Base-by-base conservation (phyloP, 1,284 basidiomycete genomes). In the Microbotryomycetes sp. region DNA sequence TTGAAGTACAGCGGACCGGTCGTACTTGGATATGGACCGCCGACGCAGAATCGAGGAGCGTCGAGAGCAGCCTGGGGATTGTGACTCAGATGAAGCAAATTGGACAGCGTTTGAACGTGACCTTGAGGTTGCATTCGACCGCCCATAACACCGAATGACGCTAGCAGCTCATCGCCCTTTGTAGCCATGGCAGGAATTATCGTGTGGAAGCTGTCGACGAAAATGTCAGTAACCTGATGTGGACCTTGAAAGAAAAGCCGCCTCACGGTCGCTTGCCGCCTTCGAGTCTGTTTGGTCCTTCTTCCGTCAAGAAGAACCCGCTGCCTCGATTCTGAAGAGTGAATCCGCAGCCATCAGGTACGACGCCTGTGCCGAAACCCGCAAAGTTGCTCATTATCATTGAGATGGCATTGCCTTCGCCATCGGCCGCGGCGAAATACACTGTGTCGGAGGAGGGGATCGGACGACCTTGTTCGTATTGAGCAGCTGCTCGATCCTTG, bases 121-220 rank as follows among this genome's bases (percentile, higher is more conserved):
- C 92, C 91, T 81, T 92, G 88, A 3, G 88, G 87, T 77, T 96
- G 93, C 90, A 94, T 97, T 77, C 86, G 93, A 3, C 89, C 90
- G 59, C 73, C 68, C 67, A 71, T 69, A 6, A 70, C 65, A 3
- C 63, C 61, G 58, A 59, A 65, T 28, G 46, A 14, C 16, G 49
- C n/a, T 23, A 52, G 23, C n/a, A 42, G 36, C 36, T 42, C 36
- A 42, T 42, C 36, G 36, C 31, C 36, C 36, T 42, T 42, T 19
- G 36, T 42, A 22, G 53, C 61, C 61, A 67, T 65, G 1, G 89
- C 90, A 6, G 94, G 93, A 65, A 94, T 73, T 56, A 73, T 73
- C 19, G 71, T 72, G 55, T 73, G 71, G 49, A 23, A 50, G 12
- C 54, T 28, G 26, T 19, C 19, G 6, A 25, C 48, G 12, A 55